Base-by-base conservation (phyloP, 257 asterid genomes). In the Capsicum pubescens region DNA sequence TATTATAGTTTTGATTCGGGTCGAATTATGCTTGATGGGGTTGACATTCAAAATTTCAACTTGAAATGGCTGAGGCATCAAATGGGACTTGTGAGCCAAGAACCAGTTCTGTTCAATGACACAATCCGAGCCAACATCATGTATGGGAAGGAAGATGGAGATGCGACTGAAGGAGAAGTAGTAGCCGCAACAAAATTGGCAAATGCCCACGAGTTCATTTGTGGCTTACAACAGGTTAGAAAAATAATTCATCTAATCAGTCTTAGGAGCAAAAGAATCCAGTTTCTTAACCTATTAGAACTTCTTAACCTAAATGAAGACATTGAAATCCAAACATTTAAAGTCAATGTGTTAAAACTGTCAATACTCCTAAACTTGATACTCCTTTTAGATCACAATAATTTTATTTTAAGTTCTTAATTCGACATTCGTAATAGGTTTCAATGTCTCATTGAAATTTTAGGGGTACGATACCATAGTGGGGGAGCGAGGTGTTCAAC, bases 11-110 rank as follows among this genome's bases (percentile, higher is more conserved):
- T 92, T 0, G 93, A 89, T 81, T 89, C 94, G 2, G 97, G 97
- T 8, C 83, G 72, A 36, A 92, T 93, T 59, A 87, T 90, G 7
- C 72, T 93, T 7, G 97, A 93, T 61, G 92, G 94, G 48, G 63
- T 89, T 14, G 96, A 91, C 9, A 91, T 93, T 72, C 91, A 86
- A 84, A 87, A 86, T 83, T 56, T 91, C 77, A 89, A 91, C 48
- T 79, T 93, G 85, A 91, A 87, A 83, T 92, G 97, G 97, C 79
- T 93, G 39, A 88, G 97, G 87, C 94, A 90, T 67, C 96, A 93
- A 69, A 93, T 90, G 94, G 96, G 97, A 44, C 92, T 93, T 3
- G 97, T 93, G 82, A 90, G 95, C 89, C 97, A 93, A 81, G 97
- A 93, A 86, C 97, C 97, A 44, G 70, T 91, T 56, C 46, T 93